phyloP scores from a whole-genome alignment of 345 rosid species.

The Cardamine chenopodiifolia region DNA sequence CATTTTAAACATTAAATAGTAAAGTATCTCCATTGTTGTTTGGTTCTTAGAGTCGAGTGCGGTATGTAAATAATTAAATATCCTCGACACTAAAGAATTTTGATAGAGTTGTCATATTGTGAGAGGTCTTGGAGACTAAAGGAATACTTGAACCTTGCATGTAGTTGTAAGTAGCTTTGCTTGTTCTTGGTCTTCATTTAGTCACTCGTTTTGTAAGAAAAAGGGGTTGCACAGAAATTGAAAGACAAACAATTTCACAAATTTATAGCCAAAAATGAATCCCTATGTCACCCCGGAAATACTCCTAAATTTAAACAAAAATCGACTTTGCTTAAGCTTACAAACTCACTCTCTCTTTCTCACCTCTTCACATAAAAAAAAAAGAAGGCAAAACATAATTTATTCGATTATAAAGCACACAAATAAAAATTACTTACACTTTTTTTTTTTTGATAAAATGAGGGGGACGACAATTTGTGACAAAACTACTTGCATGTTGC shows the following conservation, averaged over 20 bases:
- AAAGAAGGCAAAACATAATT: background rate
- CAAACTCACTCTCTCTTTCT: background rate
- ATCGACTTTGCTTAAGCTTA: background rate
- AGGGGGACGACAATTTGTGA: too few species aligned
- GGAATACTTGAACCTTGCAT: background rate
- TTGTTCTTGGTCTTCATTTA: background rate
- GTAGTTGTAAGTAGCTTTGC: background rate
- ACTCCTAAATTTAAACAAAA: background rate
- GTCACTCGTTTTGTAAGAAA: background rate
- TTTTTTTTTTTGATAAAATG: too few species aligned
- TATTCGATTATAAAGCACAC: background rate
- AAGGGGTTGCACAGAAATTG: background rate
- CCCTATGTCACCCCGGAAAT: background rate
- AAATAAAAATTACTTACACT: background rate
- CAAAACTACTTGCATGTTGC: background rate
- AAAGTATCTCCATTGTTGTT: slow-evolving; percentile 12
- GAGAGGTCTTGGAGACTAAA: background rate
- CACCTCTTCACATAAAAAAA: background rate
- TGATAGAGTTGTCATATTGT: background rate
- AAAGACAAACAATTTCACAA: background rate
- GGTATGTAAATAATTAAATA: background rate
- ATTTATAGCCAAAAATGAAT: background rate
- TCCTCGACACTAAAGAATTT: background rate
- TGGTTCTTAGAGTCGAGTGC: slow-evolving; percentile 7
- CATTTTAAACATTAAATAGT: background rate